phyloP scores from a whole-genome alignment of 176 grass and related monocot genomes.

The Zoysia japonica region DNA sequence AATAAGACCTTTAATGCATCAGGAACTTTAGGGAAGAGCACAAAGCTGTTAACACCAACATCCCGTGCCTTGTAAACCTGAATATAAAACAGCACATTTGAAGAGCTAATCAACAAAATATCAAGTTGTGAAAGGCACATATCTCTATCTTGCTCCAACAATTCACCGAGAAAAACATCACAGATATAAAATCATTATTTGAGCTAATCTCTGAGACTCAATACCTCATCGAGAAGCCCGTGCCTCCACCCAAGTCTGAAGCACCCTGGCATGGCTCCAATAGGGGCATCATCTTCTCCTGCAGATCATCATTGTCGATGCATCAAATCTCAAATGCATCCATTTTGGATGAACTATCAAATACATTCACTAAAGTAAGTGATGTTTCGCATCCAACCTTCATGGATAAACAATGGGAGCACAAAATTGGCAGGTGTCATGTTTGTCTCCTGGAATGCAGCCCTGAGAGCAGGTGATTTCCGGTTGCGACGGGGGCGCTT shows the following conservation, averaged over 20 bases:
- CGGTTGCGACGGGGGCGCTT: conserved; percentile 90
- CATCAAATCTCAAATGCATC: conserved; percentile 6
- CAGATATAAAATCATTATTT: neutral
- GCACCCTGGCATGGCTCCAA: conserved; percentile 97
- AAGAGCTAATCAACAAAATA: neutral
- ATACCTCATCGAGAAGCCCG: conserved; percentile 91
- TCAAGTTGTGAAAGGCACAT: conserved; percentile 1
- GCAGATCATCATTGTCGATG: neutral
- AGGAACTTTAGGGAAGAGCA: conserved; percentile 96
- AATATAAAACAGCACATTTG: conserved; percentile 25
- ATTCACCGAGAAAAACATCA: conserved; percentile 2
- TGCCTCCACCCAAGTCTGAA: conserved; percentile 93
- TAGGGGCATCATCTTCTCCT: conserved; percentile 94
- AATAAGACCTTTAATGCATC: conserved; percentile 85
- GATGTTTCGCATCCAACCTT: conserved; percentile 61
- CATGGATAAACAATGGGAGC: conserved; percentile 91
- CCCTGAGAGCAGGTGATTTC: conserved; percentile 70
- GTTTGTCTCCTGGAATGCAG: conserved; percentile 82
- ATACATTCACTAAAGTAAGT: neutral
- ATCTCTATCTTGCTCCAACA: conserved; percentile 9
- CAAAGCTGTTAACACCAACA: conserved; percentile 94
- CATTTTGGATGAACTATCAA: neutral
- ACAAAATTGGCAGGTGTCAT: conserved; percentile 86
- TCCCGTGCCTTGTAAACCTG: conserved; percentile 93
- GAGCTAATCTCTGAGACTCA: conserved; percentile 6